Evolutionary conservation across 1,284 basidiomycete genomes (phyloP).

Genomic region (Malassezia cuniculi): DNA sequence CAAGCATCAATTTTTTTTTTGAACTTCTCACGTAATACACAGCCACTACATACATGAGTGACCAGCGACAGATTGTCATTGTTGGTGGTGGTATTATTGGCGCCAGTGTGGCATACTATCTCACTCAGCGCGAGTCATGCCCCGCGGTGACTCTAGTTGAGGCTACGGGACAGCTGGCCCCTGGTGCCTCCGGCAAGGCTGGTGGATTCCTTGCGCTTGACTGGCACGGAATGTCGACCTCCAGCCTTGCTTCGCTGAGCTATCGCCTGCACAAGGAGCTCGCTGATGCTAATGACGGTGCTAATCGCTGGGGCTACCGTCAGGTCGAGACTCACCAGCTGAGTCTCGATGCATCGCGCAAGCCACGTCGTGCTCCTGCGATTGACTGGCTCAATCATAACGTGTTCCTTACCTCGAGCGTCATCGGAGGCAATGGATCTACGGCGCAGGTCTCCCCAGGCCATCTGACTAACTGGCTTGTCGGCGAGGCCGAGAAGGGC

Average conservation of each 20-base stretch:
- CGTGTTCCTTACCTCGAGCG: slow-evolving; percentile 28
- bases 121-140: slow-evolving; percentile 37
- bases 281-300: slow-evolving; percentile 59
- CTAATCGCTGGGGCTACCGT: slow-evolving; percentile 71
- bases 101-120: slow-evolving; percentile 67
- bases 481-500: slow-evolving; percentile 49
- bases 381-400: slow-evolving; percentile 43
- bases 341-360: slow-evolving; percentile 23
- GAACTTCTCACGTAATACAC: neutral
- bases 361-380: slow-evolving; percentile 15
- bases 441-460: slow-evolving; percentile 73
- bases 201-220: slow-evolving; percentile 80
- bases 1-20: slow-evolving; percentile 8
- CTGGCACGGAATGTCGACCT: slow-evolving; percentile 50
- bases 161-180: slow-evolving; percentile 53
- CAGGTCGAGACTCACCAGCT: slow-evolving; percentile 48
- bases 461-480: slow-evolving; percentile 64
- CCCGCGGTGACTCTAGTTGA: slow-evolving; percentile 55
- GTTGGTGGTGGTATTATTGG: slow-evolving; percentile 61
- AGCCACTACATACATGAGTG: no score
- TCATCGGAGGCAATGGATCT: slow-evolving; percentile 46
- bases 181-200: slow-evolving; percentile 69
- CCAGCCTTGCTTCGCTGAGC: slow-evolving; percentile 58
- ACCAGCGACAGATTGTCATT: slow-evolving; percentile 30
- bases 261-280: slow-evolving; percentile 67